These are phyloP conservation scores for Nidula microcarpa DNA, from an alignment of 768 basidiomycete species.

Conservation along the genomic window DNA sequence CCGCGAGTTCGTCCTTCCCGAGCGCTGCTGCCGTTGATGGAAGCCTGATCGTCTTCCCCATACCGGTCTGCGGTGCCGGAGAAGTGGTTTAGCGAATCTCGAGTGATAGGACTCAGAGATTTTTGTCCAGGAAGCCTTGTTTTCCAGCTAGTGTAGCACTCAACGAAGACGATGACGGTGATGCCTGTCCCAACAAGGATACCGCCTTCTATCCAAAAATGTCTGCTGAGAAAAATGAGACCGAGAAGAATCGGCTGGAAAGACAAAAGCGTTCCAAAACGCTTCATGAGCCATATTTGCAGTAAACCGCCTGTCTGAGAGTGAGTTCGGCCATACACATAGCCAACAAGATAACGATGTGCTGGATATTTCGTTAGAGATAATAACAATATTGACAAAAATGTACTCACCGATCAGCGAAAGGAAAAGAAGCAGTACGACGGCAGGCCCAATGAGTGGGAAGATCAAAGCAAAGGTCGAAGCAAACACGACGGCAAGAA, in stretches of 20 bases:
- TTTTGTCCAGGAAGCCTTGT: slow-evolving; percentile 43
- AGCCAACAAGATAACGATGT: slow-evolving; percentile 77
- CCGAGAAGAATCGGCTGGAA: slow-evolving; percentile 77
- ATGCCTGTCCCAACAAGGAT: slow-evolving; percentile 55
- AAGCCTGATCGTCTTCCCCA: slow-evolving; percentile 46
- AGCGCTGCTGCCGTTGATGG: slow-evolving; percentile 41
- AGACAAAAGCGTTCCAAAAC: slow-evolving; percentile 66
- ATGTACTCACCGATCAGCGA: slow-evolving; percentile 56
- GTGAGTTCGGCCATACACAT: slow-evolving; percentile 70
- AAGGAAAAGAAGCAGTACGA: slow-evolving; percentile 59
- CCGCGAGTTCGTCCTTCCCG: slow-evolving; percentile 50
- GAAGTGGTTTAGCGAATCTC: slow-evolving; percentile 57
- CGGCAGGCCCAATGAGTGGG: slow-evolving; percentile 72
- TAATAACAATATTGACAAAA: neutral
- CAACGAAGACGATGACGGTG: slow-evolving; percentile 54
- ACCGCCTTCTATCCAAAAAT: slow-evolving; percentile 71
- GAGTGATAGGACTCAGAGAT: slow-evolving; percentile 53
- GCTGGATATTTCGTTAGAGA: slow-evolving; percentile 34
- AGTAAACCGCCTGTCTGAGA: slow-evolving; percentile 75
- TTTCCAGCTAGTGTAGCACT: slow-evolving; percentile 51
- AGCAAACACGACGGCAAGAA: slow-evolving; percentile 68
- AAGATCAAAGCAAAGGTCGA: slow-evolving; percentile 74
- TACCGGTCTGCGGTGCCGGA: slow-evolving; percentile 37
- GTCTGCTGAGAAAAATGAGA: slow-evolving; percentile 62
- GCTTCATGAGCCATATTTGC: slow-evolving; percentile 72